These are phyloP conservation scores for Epichloe hybrida DNA, from an alignment of 2,329 filamentous ascomycete genomes.

Conservation along the genomic window DNA sequence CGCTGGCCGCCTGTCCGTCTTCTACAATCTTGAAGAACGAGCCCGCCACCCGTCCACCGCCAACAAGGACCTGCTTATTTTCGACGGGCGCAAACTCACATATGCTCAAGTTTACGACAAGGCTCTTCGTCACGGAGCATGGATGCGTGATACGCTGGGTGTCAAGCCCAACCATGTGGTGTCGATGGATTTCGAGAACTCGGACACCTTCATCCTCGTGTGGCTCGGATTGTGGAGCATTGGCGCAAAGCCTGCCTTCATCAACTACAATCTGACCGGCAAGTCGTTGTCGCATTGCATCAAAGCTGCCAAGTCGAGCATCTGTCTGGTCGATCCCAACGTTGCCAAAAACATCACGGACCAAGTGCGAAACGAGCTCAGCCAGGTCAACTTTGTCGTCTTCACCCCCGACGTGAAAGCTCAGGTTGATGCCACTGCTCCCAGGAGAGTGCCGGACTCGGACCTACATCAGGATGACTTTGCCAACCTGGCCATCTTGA, in stretches of 20 bases:
- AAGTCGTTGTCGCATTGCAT: conserved; percentile 64
- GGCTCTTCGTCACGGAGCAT: conserved; percentile 59
- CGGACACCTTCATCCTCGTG: conserved; percentile 61
- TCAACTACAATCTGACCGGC: conserved; percentile 73
- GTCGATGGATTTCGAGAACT: conserved; percentile 71
- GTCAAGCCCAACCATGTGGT: conserved; percentile 63
- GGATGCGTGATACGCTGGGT: conserved; percentile 51
- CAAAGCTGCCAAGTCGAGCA: conserved; percentile 47
- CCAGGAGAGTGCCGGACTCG: conserved; percentile 44
- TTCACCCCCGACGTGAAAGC: conserved; percentile 45
- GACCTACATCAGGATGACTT: conserved; percentile 35
- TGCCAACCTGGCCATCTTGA: conserved; percentile 54
- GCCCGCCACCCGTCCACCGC: conserved; percentile 40
- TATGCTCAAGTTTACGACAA: conserved; percentile 64
- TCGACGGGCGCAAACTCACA: conserved; percentile 54
- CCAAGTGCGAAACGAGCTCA: conserved; percentile 37
- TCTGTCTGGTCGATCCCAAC: conserved; percentile 56
- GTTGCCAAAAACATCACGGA: conserved; percentile 43
- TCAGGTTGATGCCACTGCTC: conserved; percentile 36
- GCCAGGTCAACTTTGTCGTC: conserved; percentile 43
- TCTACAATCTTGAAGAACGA: conserved; percentile 59
- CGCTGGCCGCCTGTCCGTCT: conserved; percentile 52
- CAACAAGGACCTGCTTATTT: conserved; percentile 49
- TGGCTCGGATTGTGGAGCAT: conserved; percentile 71
- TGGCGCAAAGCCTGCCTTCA: conserved; percentile 69